Base-by-base conservation (phyloP, 208 protist genomes). In the Trichomonas tenax region DNA sequence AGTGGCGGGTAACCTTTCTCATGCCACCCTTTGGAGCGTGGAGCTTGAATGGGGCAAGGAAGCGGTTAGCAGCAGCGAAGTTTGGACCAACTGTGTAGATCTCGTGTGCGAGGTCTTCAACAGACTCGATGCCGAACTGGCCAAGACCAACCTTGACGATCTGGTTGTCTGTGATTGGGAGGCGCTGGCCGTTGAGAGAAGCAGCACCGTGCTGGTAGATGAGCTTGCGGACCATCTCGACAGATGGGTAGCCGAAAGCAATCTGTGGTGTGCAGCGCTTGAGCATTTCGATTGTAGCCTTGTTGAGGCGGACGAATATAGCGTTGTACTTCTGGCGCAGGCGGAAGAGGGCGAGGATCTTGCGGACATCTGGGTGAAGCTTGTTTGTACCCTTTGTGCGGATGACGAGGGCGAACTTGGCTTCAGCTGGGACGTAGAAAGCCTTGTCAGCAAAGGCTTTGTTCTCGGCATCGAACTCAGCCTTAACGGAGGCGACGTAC, bases 41-140 rank as follows among this genome's bases (percentile, higher is more conserved):
- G 26, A 99, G 98, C 98, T 99, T 99, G 98, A 99, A 99, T 96
- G 99, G 99, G 99, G 99, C 99, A 84, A 99, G 96, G 97, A 99
- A 99, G 96, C 99, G 98, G 97, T 98, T 99, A 63, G 98, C 99
- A 96, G 98, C 97, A 97, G 98, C 99, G 98, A 99, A 99, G 98
- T 99, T 95, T 96, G 98, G 98, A 96, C 99, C 99, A 96, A 98
- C 98, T 96, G 99, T 99, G 98, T 98, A 98, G 98, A 99, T 99
- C 98, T 99, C 99, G 98, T 99, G 99, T 97, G 99, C 98, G 38
- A 99, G 96, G 97, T 99, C 99, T 98, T 99, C 99, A 63, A 99
- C 98, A 97, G 99, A 99, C 86, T 99, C 97, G 96, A 99, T 98
- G 96, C 98, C 98, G 96, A 98, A 98, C 97, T 99, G 98, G 51